Conservation (phyloP, 2,329 filamentous ascomycete genomes). For the Eutypa lata region DNA sequence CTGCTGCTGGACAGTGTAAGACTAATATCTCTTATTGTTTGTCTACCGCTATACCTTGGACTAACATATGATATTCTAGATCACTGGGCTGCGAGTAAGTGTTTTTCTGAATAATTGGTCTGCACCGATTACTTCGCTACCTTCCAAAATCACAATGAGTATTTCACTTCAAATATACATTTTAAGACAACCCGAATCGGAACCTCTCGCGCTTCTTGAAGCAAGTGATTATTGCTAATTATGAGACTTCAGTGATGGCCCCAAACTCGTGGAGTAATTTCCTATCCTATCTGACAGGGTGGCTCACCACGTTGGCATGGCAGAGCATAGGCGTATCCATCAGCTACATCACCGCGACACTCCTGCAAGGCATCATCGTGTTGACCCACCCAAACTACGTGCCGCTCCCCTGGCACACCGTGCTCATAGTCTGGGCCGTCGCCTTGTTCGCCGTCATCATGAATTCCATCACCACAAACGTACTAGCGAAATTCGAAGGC, state of each 20-base stretch:
- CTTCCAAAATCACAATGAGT: no score
- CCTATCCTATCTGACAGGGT: slow-evolving; percentile 16
- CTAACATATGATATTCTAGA: no score
- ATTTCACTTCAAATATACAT: no score
- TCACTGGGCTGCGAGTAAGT: no score
- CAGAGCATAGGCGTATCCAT: slow-evolving; percentile 11
- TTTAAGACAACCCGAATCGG: neutral
- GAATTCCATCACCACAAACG: slow-evolving; percentile 36
- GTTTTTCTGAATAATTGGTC: no score
- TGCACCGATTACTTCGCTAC: no score
- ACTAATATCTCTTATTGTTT: no score
- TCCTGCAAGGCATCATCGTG: slow-evolving; percentile 17
- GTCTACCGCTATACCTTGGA: no score
- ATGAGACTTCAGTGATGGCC: slow-evolving; percentile 13
- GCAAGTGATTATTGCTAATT: neutral
- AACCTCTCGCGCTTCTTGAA: no score
- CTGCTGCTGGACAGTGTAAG: slow-evolving; percentile 13
- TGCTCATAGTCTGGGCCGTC: slow-evolving; percentile 39
- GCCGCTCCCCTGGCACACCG: slow-evolving; percentile 29
- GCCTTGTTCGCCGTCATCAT: slow-evolving; percentile 36
- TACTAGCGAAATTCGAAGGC: slow-evolving; percentile 39
- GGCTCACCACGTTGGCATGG: slow-evolving; percentile 18
- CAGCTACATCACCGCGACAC: slow-evolving; percentile 10
- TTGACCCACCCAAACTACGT: slow-evolving; percentile 12
- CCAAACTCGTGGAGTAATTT: slow-evolving; percentile 11